phyloP scores from a whole-genome alignment of 768 basidiomycete species.

The Russula compacta region DNA sequence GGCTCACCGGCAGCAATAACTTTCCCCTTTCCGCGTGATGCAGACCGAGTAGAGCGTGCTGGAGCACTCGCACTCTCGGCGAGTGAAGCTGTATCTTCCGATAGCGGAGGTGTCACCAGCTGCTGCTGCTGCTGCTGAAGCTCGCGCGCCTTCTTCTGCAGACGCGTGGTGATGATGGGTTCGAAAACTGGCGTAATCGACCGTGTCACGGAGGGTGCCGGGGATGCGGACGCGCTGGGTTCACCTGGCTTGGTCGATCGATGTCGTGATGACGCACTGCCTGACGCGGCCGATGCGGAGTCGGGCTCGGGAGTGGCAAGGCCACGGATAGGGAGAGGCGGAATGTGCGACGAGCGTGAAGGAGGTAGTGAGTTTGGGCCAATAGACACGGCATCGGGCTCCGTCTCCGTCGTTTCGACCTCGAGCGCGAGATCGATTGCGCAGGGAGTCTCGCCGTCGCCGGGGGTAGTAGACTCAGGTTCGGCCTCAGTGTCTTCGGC shows the following conservation, averaged over 20 bases:
- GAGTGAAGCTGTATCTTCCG: slow-evolving; percentile 36
- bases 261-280: slow-evolving; percentile 6
- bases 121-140: slow-evolving; percentile 31
- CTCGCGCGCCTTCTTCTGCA: slow-evolving; percentile 37
- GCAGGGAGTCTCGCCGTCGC: background rate
- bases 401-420: slow-evolving; percentile 14
- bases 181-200: slow-evolving; percentile 29
- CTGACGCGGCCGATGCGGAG: background rate
- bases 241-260: slow-evolving; percentile 9
- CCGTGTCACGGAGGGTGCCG: slow-evolving; percentile 22
- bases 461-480: slow-evolving; percentile 18
- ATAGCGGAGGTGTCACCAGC: slow-evolving; percentile 40
- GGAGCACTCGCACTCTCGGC: slow-evolving; percentile 23
- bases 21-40: slow-evolving; percentile 20
- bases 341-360: slow-evolving; percentile 13
- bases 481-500: slow-evolving; percentile 39
- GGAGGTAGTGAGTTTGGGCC: slow-evolving; percentile 3
- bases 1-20: background rate
- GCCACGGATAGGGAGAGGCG: background rate
- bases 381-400: slow-evolving; percentile 4
- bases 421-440: slow-evolving; percentile 10
- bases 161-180: slow-evolving; percentile 51
- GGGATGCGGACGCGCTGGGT: slow-evolving; percentile 21
- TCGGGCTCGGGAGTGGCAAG: slow-evolving; percentile 15
- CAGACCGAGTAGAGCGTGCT: slow-evolving; percentile 22